A percentile compares a stretch with the other conserved stretches of the same genome.
phyloP scores from a whole-genome alignment of 768 basidiomycete genomes.

The Mrakia gelida region DNA sequence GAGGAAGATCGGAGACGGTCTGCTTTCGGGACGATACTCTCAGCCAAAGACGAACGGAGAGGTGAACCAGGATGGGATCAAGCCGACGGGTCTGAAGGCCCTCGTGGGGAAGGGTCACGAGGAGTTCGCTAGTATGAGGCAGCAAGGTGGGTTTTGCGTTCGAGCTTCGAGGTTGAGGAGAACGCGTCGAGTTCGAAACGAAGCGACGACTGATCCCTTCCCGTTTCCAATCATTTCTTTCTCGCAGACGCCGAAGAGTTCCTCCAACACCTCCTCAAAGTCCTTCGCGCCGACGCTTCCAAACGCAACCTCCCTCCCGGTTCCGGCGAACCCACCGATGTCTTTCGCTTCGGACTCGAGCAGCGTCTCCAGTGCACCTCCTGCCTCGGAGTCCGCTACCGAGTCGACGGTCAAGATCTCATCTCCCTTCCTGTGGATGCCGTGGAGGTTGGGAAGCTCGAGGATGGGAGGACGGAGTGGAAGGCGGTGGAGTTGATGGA shows the following conservation, averaged over 20 bases:
- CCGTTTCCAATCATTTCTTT: background rate
- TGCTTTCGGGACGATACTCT: conserved; percentile 88
- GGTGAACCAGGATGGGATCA: conserved; percentile 65
- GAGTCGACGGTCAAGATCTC: conserved; percentile 67
- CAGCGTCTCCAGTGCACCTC: conserved; percentile 76
- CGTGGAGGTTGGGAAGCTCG: conserved; percentile 50
- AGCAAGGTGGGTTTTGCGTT: conserved; percentile 53
- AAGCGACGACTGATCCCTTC: background rate
- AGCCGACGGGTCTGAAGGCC: conserved; percentile 76
- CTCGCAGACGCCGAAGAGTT: conserved; percentile 81
- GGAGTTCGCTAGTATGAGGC: conserved; percentile 93
- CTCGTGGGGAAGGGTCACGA: conserved; percentile 87
- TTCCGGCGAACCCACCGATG: conserved; percentile 60
- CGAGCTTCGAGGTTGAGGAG: background rate
- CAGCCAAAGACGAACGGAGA: conserved; percentile 46
- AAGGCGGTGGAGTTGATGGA: conserved; percentile 36
- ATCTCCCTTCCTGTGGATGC: conserved; percentile 78
- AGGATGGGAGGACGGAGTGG: conserved; percentile 61
- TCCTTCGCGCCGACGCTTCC: conserved; percentile 50
- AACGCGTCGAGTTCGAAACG: background rate
- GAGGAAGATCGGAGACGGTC: conserved; percentile 83
- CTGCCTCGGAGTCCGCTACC: conserved; percentile 77
- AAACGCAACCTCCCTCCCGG: conserved; percentile 9
- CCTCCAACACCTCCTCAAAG: conserved; percentile 70
- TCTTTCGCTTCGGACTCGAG: conserved; percentile 77